A percentile compares a stretch with the other conserved stretches of the same genome.
These are phyloP conservation scores for Penicillium expansum DNA, from an alignment of 2,329 filamentous ascomycete genomes.

Conservation along the genomic window DNA sequence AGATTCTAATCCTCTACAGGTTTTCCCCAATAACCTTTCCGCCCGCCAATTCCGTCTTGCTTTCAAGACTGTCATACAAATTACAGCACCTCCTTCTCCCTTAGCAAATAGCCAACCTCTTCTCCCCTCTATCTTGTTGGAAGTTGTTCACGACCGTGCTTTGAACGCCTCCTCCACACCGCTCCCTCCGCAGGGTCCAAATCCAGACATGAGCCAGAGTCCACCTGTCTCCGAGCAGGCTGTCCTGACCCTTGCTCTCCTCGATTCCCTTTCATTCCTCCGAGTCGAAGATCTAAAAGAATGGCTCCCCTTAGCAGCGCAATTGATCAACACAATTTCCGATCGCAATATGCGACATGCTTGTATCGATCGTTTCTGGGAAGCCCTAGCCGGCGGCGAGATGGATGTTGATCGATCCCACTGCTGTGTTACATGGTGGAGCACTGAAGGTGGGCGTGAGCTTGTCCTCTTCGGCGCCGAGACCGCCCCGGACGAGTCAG, in stretches of 20 bases:
- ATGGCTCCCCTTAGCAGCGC: constrained; percentile 72
- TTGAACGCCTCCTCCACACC: constrained; percentile 53
- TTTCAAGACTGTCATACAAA: constrained; percentile 78
- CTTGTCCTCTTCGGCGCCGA: constrained; percentile 50
- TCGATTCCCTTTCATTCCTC: constrained; percentile 75
- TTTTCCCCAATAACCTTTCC: constrained; percentile 76
- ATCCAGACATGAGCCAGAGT: constrained; percentile 34
- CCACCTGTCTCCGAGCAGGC: constrained; percentile 66
- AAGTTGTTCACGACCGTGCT: constrained; percentile 69
- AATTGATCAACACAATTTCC: constrained; percentile 62
- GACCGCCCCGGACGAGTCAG: constrained; percentile 10
- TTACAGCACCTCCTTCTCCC: constrained; percentile 75
- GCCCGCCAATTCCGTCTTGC: constrained; percentile 84
- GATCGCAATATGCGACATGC: constrained; percentile 61
- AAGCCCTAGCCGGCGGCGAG: constrained; percentile 74
- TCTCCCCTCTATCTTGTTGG: constrained; percentile 75
- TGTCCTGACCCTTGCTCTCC: constrained; percentile 69
- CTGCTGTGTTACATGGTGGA: constrained; percentile 84
- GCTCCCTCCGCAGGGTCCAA: constrained; percentile 41
- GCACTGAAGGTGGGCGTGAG: constrained; percentile 59
- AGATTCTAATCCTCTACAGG: constrained; percentile 32
- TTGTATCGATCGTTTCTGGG: constrained; percentile 72
- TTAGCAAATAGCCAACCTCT: constrained; percentile 70
- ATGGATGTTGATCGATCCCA: constrained; percentile 83
- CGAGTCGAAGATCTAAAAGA: constrained; percentile 69